A percentile compares a stretch with the other conserved stretches of the same genome.
These are phyloP conservation scores for Ettlia oleoabundans DNA, from an alignment of 139 green algal species.

Conservation along the genomic window DNA sequence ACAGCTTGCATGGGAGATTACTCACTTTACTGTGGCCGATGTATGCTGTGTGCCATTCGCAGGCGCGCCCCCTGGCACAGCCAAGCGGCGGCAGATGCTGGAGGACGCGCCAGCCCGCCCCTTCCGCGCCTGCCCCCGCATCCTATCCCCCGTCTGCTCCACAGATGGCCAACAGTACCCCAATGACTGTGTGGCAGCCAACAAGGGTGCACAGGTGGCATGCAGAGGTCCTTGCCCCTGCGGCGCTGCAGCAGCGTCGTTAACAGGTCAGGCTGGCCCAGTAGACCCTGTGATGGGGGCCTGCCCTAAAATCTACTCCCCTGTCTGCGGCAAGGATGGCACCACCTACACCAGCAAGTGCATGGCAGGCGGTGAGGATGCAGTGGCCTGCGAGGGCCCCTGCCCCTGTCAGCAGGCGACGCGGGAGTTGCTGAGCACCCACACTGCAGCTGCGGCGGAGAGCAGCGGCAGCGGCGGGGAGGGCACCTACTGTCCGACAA, in stretches of 20 bases:
- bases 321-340: constrained; percentile 12
- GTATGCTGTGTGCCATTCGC: too few relatives aligned
- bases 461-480: too few relatives aligned
- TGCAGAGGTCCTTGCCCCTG: neutral
- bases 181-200: neutral
- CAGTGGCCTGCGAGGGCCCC: neutral
- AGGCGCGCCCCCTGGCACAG: neutral
- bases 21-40: too few relatives aligned
- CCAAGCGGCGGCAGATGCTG: neutral
- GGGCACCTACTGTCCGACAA: too few relatives aligned
- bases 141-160: neutral
- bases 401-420: constrained; percentile 5
- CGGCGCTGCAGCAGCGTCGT: neutral
- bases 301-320: constrained; percentile 16
- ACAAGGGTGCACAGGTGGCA: neutral
- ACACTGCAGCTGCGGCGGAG: neutral
- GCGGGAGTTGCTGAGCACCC: neutral
- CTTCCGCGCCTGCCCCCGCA: neutral
- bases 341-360: constrained; percentile 21
- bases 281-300: neutral
- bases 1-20: too few relatives aligned
- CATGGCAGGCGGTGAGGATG: neutral
- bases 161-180: neutral
- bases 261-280: neutral
- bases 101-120: neutral